These are phyloP conservation scores for Coemansia sp. DNA, from an alignment of 192 early-diverging fungal genomes.

Conservation along the genomic window DNA sequence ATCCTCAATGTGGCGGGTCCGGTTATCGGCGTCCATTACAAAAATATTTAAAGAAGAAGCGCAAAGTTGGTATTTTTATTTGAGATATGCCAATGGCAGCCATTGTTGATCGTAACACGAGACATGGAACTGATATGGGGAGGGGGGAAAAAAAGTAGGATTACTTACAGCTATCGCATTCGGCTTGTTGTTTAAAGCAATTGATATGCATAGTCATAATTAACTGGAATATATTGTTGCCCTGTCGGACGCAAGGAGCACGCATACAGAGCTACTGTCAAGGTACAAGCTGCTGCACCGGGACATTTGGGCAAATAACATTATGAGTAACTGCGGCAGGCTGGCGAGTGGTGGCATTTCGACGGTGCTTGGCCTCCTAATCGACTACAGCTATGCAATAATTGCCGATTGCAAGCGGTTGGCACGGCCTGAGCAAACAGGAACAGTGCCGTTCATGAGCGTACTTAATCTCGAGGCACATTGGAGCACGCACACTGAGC, in stretches of 20 bases:
- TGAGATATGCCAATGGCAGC: too few relatives aligned
- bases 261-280: background rate
- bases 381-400: conserved; percentile 27
- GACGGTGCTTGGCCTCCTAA: conserved; percentile 15
- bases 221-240: too few relatives aligned
- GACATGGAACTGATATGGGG: too few relatives aligned
- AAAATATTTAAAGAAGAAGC: background rate
- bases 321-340: background rate
- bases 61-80: too few relatives aligned
- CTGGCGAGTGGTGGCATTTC: background rate
- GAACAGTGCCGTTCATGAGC: conserved; percentile 24
- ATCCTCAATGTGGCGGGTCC: background rate
- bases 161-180: too few relatives aligned
- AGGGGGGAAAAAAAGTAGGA: too few relatives aligned
- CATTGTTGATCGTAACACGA: too few relatives aligned
- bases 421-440: conserved; percentile 4
- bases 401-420: too few relatives aligned
- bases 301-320: conserved; percentile 20
- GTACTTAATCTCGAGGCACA: background rate
- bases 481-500: background rate
- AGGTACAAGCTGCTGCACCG: conserved; percentile 17
- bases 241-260: conserved; percentile 12
- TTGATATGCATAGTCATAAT: too few relatives aligned
- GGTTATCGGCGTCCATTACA: background rate
- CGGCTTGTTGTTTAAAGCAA: too few relatives aligned